phyloP scores from a whole-genome alignment of 345 rosid species.

The Eucalyptus marginata region DNA sequence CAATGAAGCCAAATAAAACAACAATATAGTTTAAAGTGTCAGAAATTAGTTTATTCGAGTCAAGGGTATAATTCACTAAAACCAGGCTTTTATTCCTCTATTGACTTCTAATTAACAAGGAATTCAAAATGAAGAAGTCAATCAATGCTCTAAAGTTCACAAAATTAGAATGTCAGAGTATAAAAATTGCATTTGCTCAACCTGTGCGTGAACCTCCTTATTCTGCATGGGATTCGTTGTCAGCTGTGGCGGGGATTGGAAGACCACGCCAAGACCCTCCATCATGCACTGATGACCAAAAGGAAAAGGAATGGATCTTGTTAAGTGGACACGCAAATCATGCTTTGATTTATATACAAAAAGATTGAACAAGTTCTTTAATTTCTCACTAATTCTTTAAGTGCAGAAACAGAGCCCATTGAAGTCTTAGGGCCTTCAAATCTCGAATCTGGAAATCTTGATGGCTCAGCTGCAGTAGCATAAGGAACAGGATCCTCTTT shows the following conservation, averaged over 20 bases:
- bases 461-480: conserved; percentile 39
- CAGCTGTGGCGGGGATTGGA: conserved; percentile 44
- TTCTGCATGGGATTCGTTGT: conserved; percentile 43
- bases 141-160: not conserved
- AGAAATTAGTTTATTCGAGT: not conserved
- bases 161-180: not conserved
- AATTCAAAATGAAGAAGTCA: not conserved
- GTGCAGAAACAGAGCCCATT: conserved; percentile 54
- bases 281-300: conserved; percentile 44
- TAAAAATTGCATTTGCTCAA: conserved; percentile 5
- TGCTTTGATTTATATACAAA: not conserved
- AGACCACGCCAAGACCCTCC: conserved; percentile 68
- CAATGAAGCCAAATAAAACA: not conserved
- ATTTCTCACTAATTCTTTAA: conserved; percentile 77
- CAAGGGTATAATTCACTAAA: not conserved
- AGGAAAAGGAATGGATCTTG: not conserved
- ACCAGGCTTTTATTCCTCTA: not conserved
- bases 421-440: conserved; percentile 49
- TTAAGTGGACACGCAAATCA: not conserved
- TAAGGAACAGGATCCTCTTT: conserved; percentile 43
- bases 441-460: conserved; percentile 57
- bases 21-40: not conserved
- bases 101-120: not conserved
- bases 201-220: conserved; percentile 85
- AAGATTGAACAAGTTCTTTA: not conserved